Conservation (phyloP, 2,329 filamentous ascomycete species). For the Alternaria sp. region DNA sequence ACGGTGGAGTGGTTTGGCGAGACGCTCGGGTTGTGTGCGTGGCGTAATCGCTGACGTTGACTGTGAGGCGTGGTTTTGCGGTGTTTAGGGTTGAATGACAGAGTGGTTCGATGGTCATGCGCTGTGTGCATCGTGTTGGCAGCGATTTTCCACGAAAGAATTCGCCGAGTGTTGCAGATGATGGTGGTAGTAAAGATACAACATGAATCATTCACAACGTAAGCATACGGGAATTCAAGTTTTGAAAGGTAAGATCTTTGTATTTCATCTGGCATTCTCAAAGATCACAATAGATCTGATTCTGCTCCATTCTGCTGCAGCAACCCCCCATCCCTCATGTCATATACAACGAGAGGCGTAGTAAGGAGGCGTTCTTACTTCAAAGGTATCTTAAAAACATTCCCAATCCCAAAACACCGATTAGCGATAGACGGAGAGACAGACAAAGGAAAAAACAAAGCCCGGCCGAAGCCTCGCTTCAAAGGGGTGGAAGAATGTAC, state of each 20-base stretch:
- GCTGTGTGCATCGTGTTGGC: background rate
- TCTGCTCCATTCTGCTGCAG: background rate
- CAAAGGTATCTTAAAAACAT: slow-evolving; percentile 1
- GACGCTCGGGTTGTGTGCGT: background rate
- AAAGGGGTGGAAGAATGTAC: background rate
- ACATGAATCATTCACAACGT: background rate
- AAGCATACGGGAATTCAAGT: background rate
- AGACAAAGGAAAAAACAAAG: background rate
- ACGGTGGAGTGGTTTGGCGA: background rate
- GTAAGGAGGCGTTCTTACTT: background rate
- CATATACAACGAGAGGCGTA: background rate
- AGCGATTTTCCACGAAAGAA: background rate
- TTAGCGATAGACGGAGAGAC: background rate
- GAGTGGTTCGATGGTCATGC: background rate
- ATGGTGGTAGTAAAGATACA: background rate
- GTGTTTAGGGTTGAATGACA: background rate
- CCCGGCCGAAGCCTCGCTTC: background rate
- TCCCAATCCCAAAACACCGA: background rate
- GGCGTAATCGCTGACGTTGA: background rate
- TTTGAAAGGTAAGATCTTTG: background rate
- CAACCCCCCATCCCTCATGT: background rate
- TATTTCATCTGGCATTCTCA: slow-evolving; percentile 1
- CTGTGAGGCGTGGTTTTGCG: background rate
- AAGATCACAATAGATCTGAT: background rate
- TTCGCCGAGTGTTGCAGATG: background rate